Evolutionary conservation across 352 stramenopile species (phyloP).

Genomic region (Blastocystis sp.): DNA sequence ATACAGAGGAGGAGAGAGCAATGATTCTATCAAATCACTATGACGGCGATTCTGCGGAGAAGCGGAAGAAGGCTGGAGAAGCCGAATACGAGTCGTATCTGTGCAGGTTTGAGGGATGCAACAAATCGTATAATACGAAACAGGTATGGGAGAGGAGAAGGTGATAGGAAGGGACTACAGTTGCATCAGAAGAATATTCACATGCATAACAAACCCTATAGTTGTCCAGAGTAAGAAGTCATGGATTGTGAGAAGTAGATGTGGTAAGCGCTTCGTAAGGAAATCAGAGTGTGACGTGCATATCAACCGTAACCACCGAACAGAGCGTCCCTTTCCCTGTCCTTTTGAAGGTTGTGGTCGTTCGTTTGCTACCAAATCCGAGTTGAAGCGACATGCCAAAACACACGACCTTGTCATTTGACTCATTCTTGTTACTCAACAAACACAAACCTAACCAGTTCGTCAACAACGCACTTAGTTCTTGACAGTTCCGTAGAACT

Average conservation of each 20-base stretch:
- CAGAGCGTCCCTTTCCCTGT: neutral
- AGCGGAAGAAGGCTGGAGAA: neutral
- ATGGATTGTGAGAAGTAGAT: neutral
- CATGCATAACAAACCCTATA: neutral
- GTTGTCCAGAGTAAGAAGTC: neutral
- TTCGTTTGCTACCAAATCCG: conserved; percentile 3
- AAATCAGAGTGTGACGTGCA: conserved; percentile 39
- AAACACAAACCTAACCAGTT: neutral
- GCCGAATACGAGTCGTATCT: neutral
- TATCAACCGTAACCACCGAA: conserved; percentile 30
- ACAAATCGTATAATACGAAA: neutral
- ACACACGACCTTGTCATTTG: neutral
- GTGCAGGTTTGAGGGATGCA: neutral
- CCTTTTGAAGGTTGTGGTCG: conserved; percentile 17
- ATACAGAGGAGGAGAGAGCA: neutral
- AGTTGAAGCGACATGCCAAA: conserved; percentile 21
- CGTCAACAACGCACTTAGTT: conserved; percentile 9
- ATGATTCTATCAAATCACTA: neutral
- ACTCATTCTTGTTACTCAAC: neutral
- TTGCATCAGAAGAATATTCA: conserved; percentile 44
- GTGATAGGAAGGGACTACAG: neutral
- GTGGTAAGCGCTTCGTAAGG: conserved; percentile 25
- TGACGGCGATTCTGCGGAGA: neutral
- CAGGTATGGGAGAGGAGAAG: neutral
- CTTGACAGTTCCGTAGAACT: conserved; percentile 41